A percentile compares a stretch with the other conserved stretches of the same genome.
phyloP scores from a whole-genome alignment of 441 rosid species.

The Capsella rubella region DNA sequence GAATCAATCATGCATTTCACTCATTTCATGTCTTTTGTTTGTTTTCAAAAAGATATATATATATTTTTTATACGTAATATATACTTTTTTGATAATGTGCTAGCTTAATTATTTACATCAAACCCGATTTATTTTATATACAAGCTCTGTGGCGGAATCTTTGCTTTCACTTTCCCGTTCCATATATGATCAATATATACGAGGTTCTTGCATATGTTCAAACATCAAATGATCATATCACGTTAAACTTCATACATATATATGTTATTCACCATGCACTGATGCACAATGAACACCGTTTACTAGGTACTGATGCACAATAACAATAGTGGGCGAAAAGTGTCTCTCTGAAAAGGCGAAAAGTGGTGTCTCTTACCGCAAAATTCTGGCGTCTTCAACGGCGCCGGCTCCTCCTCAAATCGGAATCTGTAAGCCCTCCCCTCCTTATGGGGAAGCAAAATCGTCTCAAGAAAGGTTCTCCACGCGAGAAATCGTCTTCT shows the following conservation, averaged over 20 bases:
- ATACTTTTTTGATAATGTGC: neutral
- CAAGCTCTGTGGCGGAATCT: constrained; percentile 1
- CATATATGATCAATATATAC: neutral
- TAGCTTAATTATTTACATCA: neutral
- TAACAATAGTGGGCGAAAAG: no score
- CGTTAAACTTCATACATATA: neutral
- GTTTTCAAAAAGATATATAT: neutral
- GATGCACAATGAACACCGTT: neutral
- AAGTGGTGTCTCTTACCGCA: no score
- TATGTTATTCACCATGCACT: no score
- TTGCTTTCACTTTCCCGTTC: neutral
- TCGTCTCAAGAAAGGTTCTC: no score
- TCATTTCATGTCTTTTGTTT: constrained; percentile 33
- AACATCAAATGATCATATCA: neutral
- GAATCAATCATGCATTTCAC: constrained; percentile 44
- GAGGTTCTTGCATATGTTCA: constrained; percentile 26
- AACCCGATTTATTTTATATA: neutral
- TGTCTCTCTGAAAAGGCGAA: no score
- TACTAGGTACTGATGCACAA: no score
- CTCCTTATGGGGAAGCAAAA: no score
- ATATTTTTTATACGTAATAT: neutral
- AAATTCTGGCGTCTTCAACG: no score
- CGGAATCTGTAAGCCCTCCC: no score
- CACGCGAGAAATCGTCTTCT: no score
- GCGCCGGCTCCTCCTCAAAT: no score